Evolutionary conservation across 768 basidiomycete genomes (phyloP).

Genomic region (Hypsizygus marmoreus): DNA sequence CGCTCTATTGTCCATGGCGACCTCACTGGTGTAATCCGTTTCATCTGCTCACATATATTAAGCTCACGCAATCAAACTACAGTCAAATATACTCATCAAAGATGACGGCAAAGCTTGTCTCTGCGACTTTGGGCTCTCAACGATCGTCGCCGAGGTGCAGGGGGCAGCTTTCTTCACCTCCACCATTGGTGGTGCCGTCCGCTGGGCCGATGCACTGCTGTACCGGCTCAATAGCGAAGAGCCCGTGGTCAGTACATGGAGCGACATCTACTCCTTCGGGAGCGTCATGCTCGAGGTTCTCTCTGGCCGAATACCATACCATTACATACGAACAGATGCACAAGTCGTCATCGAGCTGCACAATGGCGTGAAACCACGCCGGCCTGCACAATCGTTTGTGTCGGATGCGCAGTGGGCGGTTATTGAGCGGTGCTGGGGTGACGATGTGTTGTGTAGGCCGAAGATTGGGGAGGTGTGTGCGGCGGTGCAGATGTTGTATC

Average conservation of each 20-base stretch:
- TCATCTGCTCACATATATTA: neutral
- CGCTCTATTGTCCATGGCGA: constrained; percentile 44
- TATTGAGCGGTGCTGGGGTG: constrained; percentile 43
- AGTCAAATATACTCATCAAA: constrained; percentile 51
- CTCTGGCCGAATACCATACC: constrained; percentile 43
- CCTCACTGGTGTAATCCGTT: constrained; percentile 36
- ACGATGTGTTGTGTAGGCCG: too few species aligned
- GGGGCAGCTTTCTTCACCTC: constrained; percentile 32
- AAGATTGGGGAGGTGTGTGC: too few species aligned
- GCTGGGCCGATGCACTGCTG: constrained; percentile 48
- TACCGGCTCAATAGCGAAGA: constrained; percentile 33
- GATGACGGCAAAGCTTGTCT: constrained; percentile 41
- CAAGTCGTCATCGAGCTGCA: constrained; percentile 46
- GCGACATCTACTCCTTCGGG: constrained; percentile 50
- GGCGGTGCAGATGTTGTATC: too few species aligned
- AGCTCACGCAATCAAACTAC: constrained; percentile 10
- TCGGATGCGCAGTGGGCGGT: constrained; percentile 41
- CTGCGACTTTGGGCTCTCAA: constrained; percentile 50
- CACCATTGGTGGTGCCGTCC: constrained; percentile 44
- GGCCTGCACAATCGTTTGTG: constrained; percentile 38
- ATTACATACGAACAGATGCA: constrained; percentile 37
- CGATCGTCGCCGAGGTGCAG: constrained; percentile 35
- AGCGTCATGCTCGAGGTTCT: constrained; percentile 49
- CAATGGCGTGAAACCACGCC: constrained; percentile 39
- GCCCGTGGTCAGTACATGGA: constrained; percentile 27